Base-by-base conservation (phyloP, 1,139 yeast species). In the Meyerozyma athensensis region DNA sequence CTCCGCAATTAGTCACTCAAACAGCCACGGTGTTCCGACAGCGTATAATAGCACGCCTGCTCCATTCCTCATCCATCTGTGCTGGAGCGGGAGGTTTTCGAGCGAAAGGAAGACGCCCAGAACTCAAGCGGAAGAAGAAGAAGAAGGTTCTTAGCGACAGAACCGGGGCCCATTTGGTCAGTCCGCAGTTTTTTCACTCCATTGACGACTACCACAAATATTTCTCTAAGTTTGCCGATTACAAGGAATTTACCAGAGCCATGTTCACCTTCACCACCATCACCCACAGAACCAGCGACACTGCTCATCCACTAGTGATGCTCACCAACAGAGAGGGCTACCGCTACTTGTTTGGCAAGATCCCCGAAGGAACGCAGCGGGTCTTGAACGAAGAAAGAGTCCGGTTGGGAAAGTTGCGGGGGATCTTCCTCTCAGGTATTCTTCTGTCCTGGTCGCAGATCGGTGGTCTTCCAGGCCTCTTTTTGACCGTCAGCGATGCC, bases 381-480 rank as follows among this genome's bases (percentile, higher is more conserved):
- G 63, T 74, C 7, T 58, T 82, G 36, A 74, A 74, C 42, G 83
- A 79, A 41, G 67, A 72, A 43, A 72, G 74, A 37, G 56, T 79
- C 18, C 65, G 74, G 43, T 61, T 80, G 16, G 73, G 73, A 32
- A 80, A 77, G 46, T 61, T 87, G 24, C 71, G 75, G 39, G 76
- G 79, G 22, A 67, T 90, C 3, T 89, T 86, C 50, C 53, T 90
- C 6, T 80, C 96, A 0, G 98, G 98, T 2, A 67, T 66, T 10
- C 47, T 85, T 10, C 64, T 70, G 37, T 45, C 61, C 9, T 90
- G 97, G 97, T 59, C 73, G 5, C 72, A 81, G 17, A 64, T 89
- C 5, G 90, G 96, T 9, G 98, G 98, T 0, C 60, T 92, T 9
- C 97, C 97, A 0, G 98, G 98, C 0, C 63, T 87, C 48, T 77